Evolutionary conservation across 441 rosid species (phyloP), one percentile per base, ranked within the genome.

Genomic region (Jatropha podagrica): DNA sequence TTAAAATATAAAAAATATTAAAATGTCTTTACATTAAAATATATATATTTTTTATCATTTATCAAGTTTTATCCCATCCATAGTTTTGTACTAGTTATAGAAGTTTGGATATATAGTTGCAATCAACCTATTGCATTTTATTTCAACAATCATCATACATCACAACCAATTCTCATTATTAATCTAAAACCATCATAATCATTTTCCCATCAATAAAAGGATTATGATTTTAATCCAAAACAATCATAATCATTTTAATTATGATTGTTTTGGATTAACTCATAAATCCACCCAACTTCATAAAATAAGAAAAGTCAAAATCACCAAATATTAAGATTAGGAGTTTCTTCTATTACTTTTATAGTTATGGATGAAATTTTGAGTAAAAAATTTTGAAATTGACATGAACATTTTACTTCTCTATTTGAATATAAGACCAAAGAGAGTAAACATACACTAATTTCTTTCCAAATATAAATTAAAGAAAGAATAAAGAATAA

Each of bases 121-220:
- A 68, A 14, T 17, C 58, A 68, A 23, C 14, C 58, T 0, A 13
- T 40, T 56, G 20, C 4, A 49, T 58, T 41, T 15, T 38, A 59
- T 56, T 40, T 52, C 49, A 55, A 58, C 3, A 58, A 17, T 58
- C 54, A 42, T 41, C 15, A 41, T 69, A 37, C 49, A 41, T 4
- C 74, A 71, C 14, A 40, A 71, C 48, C 48, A 37, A 69, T 6
- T 7, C 48, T 69, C 48, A 69, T 54, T 9, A 69, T 37, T 52
- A 41, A 52, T 52, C 44, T 26, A 64, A 64, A 64, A 17, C 68
- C 23, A 64, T 3, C 20, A 38, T 40, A 7, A 49, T 48, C 42
- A 68, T 0, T 48, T 68, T 23, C 13, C 38, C 38, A 26, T 59
- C 32, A 59, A n/a, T 26, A 59, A 59, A 64, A 64, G 40, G 44